phyloP scores from a whole-genome alignment of 352 stramenopile genomes.

The Phytophthora citricola region DNA sequence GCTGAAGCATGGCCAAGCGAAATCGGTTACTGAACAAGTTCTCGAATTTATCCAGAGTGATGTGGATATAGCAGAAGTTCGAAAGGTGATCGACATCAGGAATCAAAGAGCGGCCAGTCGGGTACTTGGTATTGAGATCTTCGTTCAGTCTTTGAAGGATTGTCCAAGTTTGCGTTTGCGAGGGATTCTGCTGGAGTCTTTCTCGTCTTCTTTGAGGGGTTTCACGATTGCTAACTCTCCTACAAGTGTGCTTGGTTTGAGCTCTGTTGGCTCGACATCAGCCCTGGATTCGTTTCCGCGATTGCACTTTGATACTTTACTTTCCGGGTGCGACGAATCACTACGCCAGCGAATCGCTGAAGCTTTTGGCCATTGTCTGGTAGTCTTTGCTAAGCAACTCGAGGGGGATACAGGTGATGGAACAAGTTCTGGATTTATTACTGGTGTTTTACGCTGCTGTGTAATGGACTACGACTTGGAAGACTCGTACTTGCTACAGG shows the following conservation, averaged over 20 bases:
- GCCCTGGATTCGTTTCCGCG: slow-evolving; percentile 29
- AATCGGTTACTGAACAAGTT: slow-evolving; percentile 84
- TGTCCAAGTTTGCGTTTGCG: slow-evolving; percentile 37
- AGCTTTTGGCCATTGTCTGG: slow-evolving; percentile 56
- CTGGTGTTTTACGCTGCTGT: slow-evolving; percentile 59
- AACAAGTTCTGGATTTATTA: slow-evolving; percentile 38
- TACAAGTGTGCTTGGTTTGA: slow-evolving; percentile 22
- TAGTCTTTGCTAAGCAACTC: slow-evolving; percentile 40
- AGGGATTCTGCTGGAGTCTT: slow-evolving; percentile 59
- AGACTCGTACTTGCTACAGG: slow-evolving; percentile 73
- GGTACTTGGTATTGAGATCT: slow-evolving; percentile 55
- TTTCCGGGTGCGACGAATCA: slow-evolving; percentile 61
- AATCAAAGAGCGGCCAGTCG: slow-evolving; percentile 59
- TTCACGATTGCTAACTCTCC: slow-evolving; percentile 42
- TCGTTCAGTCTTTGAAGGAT: slow-evolving; percentile 38
- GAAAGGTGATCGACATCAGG: slow-evolving; percentile 47
- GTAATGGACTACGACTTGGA: slow-evolving; percentile 81
- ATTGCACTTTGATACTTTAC: slow-evolving; percentile 63
- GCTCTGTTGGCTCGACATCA: slow-evolving; percentile 8
- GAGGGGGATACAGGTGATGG: slow-evolving; percentile 30
- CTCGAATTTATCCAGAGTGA: slow-evolving; percentile 89
- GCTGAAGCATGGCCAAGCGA: slow-evolving; percentile 51
- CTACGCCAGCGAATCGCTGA: slow-evolving; percentile 54
- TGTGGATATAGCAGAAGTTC: slow-evolving; percentile 65
- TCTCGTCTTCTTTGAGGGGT: slow-evolving; percentile 49